Conservation (phyloP, 129 eudicot species). For the Escallonia rubra region DNA sequence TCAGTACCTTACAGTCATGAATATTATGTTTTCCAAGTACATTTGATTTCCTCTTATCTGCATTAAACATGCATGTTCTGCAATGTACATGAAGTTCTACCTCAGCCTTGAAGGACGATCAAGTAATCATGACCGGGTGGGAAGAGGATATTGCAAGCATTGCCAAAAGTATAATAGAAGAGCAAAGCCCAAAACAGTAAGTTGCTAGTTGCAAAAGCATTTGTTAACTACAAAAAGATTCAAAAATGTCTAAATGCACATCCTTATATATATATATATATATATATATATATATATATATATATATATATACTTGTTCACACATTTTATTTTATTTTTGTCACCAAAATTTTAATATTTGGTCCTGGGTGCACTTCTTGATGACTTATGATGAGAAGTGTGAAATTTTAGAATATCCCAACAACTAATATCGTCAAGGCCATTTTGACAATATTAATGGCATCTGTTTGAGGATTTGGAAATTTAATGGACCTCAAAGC, state of each 20-base stretch:
- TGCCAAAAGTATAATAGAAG: constrained; percentile 54
- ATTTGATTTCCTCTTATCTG: not conserved
- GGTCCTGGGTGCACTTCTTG: no score
- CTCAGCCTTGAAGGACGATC: constrained; percentile 40
- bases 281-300: no score
- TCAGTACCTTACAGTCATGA: not conserved
- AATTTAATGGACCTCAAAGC: not conserved
- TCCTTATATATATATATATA: no score
- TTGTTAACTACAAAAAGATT: not conserved
- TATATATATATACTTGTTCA: no score
- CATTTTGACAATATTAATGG: not conserved
- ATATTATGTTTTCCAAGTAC: not conserved
- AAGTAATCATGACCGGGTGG: constrained; percentile 70
- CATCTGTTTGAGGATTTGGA: not conserved
- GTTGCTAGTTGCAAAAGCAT: constrained; percentile 10
- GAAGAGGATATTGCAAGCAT: constrained; percentile 63
- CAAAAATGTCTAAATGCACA: no score
- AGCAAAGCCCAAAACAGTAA: constrained; percentile 83
- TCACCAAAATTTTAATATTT: no score
- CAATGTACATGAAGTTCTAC: constrained; percentile 30
- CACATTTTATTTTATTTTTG: no score
- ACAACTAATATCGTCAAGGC: not conserved
- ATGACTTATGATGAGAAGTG: not conserved
- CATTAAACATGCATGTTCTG: constrained; percentile 1
- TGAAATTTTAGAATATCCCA: not conserved